phyloP scores from a whole-genome alignment of 2,329 filamentous ascomycete genomes.

The Ceratocystis harringtonii region DNA sequence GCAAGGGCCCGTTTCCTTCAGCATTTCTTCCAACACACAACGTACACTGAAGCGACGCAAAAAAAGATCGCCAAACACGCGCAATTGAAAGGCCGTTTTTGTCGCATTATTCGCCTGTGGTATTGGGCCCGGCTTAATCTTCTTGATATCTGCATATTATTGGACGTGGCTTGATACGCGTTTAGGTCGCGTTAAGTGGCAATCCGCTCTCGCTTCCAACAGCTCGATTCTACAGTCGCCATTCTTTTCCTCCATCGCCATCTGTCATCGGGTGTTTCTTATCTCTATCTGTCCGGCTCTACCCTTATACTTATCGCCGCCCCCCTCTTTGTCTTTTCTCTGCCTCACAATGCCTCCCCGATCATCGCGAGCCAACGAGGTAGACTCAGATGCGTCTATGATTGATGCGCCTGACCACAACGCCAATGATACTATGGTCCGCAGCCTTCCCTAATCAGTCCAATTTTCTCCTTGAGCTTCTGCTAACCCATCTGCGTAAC shows the following conservation, averaged over 20 bases:
- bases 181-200: constrained; percentile 13
- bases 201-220: constrained; percentile 5
- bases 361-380: constrained; percentile 37
- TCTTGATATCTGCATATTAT: background rate
- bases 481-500: background rate
- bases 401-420: constrained; percentile 39
- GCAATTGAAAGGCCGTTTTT: background rate
- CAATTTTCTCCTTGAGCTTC: background rate
- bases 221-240: background rate
- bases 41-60: background rate
- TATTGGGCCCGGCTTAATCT: background rate
- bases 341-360: constrained; percentile 37
- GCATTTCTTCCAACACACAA: background rate
- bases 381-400: constrained; percentile 49
- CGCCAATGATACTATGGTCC: constrained; percentile 19
- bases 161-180: constrained; percentile 4
- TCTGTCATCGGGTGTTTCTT: background rate
- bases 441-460: background rate
- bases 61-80: background rate
- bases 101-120: background rate
- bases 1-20: background rate
- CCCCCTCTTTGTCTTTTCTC: background rate
- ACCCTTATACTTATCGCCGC: background rate
- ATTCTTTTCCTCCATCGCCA: background rate
- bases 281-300: too few relatives aligned